Evolutionary conservation across 331 rosid genomes (phyloP).

Genomic region (Dryas integrifolia): DNA sequence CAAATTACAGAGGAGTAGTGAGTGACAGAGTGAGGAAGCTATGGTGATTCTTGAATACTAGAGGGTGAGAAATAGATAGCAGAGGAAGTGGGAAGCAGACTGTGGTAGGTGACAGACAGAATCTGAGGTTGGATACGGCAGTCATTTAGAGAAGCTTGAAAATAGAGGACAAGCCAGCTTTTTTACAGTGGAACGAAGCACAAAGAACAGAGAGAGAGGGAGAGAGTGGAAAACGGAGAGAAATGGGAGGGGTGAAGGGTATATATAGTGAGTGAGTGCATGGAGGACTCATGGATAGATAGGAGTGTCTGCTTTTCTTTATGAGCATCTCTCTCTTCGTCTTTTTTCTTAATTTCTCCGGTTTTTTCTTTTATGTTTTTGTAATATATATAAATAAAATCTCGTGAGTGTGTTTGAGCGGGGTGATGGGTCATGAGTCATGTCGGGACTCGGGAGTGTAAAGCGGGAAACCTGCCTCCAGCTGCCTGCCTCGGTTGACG

Average conservation of each 20-base stretch:
- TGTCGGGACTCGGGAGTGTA: conserved; percentile 23
- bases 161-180: too few relatives aligned
- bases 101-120: too few relatives aligned
- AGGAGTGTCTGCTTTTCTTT: background rate
- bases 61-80: too few relatives aligned
- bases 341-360: background rate
- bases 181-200: background rate
- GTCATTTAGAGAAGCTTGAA: too few relatives aligned
- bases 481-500: conserved; percentile 24
- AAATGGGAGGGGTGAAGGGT: conserved; percentile 5
- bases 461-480: conserved; percentile 21
- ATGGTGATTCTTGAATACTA: background rate
- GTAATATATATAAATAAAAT: too few relatives aligned
- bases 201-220: background rate
- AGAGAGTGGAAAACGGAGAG: background rate
- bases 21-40: background rate
- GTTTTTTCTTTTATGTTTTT: too few relatives aligned
- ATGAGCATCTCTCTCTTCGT: background rate
- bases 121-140: too few relatives aligned
- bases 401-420: background rate
- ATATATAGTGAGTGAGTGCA: conserved; percentile 42
- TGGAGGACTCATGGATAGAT: background rate
- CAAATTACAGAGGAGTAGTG: background rate
- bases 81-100: too few relatives aligned
- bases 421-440: background rate